Evolutionary conservation across 352 stramenopile species (phyloP), one percentile per base, ranked within the genome.

Genomic region (Phytopythium boreale): DNA sequence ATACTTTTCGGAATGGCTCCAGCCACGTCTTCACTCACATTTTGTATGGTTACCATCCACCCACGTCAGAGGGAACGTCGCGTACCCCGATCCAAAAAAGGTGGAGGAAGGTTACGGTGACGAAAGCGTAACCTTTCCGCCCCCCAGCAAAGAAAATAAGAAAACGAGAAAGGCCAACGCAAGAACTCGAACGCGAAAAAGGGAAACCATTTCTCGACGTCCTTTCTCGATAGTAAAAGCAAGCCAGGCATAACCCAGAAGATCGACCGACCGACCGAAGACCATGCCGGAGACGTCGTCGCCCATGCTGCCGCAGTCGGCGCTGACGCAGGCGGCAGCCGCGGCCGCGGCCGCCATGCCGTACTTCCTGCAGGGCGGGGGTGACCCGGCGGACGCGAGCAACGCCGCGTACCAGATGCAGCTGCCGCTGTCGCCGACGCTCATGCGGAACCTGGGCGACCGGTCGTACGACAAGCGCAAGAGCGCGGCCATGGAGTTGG

Each of bases 391-490:
- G 19, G 66, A 84, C 27, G 58, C 58, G 24, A 55, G 46, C 52
- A 57, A 53, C 43, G 26, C 46, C 12, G 68, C 39, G 19, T 87
- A 72, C 67, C 61, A 80, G 49, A 71, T 88, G 49, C 82, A 89
- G 62, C 73, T 94, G 31, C 87, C 87, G 52, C 69, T 96, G 56
- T 86, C 85, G 12, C 83, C 83, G 14, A 91, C 77, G 36, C 75
- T 94, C 29, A 81, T 93, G 87, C 82, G 86, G 47, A 97, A 96
- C 57, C 84, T 99, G 31, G 97, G 97, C 36, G 98, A 99, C 75
- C 86, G 97, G 20, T 98, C 94, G 17, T 99, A 99, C 76, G 98
- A 99, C 69, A 99, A 99, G 80, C 92, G 98, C 59, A 99, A 99
- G 79, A 97, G 97, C 70, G 97, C 97, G 2, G 97, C 97, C 10